Conservation (phyloP, 345 rosid genomes). For the Kernera saxatilis region DNA sequence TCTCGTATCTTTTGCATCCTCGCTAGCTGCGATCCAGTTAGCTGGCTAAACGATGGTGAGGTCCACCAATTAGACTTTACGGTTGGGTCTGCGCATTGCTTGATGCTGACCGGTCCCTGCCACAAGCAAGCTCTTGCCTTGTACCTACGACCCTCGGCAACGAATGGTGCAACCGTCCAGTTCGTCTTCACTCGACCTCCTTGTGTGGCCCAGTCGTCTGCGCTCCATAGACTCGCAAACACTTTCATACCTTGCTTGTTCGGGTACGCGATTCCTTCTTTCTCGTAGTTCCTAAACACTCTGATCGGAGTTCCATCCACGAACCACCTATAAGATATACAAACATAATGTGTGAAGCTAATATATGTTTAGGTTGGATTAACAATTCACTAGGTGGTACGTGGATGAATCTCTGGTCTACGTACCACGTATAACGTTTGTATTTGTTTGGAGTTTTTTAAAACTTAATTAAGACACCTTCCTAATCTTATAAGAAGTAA, state of each 20-base stretch:
- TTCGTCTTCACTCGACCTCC: constrained; percentile 65
- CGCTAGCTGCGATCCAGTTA: constrained; percentile 36
- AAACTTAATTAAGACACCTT: not conserved
- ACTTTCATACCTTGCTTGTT: constrained; percentile 71
- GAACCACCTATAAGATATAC: constrained; percentile 47
- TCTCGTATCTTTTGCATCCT: constrained; percentile 53
- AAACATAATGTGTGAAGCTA: not conserved
- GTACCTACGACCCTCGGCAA: constrained; percentile 42
- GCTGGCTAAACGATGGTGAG: constrained; percentile 41
- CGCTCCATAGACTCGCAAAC: constrained; percentile 67
- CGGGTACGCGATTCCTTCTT: constrained; percentile 53
- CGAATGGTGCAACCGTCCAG: constrained; percentile 55
- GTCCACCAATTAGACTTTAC: constrained; percentile 58
- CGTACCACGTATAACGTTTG: too few relatives aligned
- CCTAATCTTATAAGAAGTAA: too few relatives aligned
- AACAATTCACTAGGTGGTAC: too few relatives aligned
- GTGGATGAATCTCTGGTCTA: too few relatives aligned
- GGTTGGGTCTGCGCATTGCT: constrained; percentile 39
- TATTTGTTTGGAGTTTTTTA: not conserved
- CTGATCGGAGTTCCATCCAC: constrained; percentile 55
- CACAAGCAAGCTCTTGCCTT: constrained; percentile 60
- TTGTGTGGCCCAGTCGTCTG: constrained; percentile 72
- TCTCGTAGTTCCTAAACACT: constrained; percentile 52
- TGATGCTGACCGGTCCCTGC: constrained; percentile 48
- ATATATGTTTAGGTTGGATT: not conserved